A percentile compares a stretch with the other conserved stretches of the same genome.
phyloP scores from a whole-genome alignment of 169 alveolate genomes.

The Cystoisospora suis region DNA sequence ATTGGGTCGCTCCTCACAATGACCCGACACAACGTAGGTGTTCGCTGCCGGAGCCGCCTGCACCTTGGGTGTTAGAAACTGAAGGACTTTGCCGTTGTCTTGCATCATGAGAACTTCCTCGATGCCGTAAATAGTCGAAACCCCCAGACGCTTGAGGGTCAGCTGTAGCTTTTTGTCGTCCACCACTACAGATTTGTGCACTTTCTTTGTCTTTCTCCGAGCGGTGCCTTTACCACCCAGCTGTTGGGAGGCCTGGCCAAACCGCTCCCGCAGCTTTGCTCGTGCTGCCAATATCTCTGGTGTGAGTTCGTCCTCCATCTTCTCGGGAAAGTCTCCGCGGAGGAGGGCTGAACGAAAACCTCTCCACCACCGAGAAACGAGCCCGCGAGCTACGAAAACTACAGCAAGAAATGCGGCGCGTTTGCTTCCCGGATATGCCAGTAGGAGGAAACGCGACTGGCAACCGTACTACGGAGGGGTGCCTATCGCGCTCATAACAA shows the following conservation, averaged over 20 bases:
- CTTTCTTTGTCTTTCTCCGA: slow-evolving; percentile 92
- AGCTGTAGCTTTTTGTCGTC: slow-evolving; percentile 93
- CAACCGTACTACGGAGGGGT: no score
- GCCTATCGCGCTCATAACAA: no score
- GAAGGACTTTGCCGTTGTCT: slow-evolving; percentile 92
- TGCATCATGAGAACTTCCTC: slow-evolving; percentile 95
- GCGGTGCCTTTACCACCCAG: slow-evolving; percentile 97
- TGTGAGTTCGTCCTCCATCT: slow-evolving; percentile 76
- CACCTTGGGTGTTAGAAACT: slow-evolving; percentile 92
- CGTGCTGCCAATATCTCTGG: slow-evolving; percentile 92
- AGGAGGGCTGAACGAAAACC: background rate
- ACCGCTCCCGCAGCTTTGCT: slow-evolving; percentile 90
- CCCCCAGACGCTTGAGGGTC: slow-evolving; percentile 91
- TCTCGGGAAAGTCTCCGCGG: no score
- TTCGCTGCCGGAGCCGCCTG: slow-evolving; percentile 93
- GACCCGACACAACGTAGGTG: slow-evolving; percentile 93
- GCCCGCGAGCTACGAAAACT: background rate
- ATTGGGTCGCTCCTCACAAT: slow-evolving; percentile 87
- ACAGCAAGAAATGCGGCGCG: no score
- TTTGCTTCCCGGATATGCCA: no score
- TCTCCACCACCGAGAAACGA: background rate
- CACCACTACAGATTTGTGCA: slow-evolving; percentile 83
- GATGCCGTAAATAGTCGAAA: slow-evolving; percentile 92
- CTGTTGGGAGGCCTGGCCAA: slow-evolving; percentile 89
- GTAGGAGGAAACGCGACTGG: no score